Evolutionary conservation across 202 grass and related monocot genomes (phyloP), one percentile per base, ranked within the genome.

Genomic region (Brachypodium distachyon): DNA sequence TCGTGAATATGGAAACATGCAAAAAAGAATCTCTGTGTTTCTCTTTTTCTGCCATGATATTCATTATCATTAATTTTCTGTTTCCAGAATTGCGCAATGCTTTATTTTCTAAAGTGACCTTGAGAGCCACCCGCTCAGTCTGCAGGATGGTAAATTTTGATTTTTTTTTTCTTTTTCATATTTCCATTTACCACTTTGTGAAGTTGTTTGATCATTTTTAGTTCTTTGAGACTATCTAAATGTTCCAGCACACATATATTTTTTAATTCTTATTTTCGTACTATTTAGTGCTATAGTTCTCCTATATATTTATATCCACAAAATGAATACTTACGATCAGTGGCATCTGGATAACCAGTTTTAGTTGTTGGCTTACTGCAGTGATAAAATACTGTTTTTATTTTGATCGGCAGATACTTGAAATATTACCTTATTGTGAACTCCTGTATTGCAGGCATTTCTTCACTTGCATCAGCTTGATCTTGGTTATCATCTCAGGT

Each of bases 401-500:
- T 72, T 19, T 50, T 84, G 12, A 54, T 72, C 50, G 53, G 46
- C 6, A n/a, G 12, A 33, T 18, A 40, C 61, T 56, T 73, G 7
- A 55, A 79, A 47, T 63, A 63, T 64, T 62, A 54, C 28, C 28
- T 55, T 49, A 63, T 84, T 0, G 1, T 79, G 44, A 56, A 19
- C 74, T 77, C 32, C 28, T 14, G 3, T 61, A 31, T 65, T 87
- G 65, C 66, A 98, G 96, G 96, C 92, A 39, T 98, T 98, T 83
- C 77, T 78, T 75, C 96, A 98, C 78, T 85, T 98, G 72, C 96
- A 98, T 83, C 89, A 98, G 56, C 96, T 98, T 81, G 91, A 98
- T 90, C 91, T 98, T 84, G 89, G 91, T 32, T 98, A 98, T 86
- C 96, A 98, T 89, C 74, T 98, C 59, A 98, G 91, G 96, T 98